phyloP scores from a whole-genome alignment of 352 stramenopile species.

The Phytophthora sp. region DNA sequence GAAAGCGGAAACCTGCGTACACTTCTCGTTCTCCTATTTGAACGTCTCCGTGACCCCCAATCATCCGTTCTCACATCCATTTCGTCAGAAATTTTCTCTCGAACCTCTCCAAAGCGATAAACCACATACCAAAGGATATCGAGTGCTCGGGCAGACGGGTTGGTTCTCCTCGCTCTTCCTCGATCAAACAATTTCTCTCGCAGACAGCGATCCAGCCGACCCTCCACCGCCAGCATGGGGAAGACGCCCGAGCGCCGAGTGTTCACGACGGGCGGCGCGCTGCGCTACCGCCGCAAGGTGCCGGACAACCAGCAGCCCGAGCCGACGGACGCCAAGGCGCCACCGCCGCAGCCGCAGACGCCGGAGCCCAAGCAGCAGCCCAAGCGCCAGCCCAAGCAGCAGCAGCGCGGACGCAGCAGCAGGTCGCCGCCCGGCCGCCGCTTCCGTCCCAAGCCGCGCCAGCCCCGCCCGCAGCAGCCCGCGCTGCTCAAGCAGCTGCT shows the following conservation, averaged over 20 bases:
- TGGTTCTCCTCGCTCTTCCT: too few species aligned
- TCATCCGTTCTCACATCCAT: too few species aligned
- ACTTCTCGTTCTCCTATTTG: too few species aligned
- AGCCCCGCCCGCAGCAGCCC: slow-evolving; percentile 15
- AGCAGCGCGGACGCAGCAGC: not conserved
- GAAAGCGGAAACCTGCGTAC: too few species aligned
- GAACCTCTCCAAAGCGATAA: too few species aligned
- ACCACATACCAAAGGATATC: too few species aligned
- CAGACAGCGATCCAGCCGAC: slow-evolving; percentile 23
- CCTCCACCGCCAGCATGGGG: slow-evolving; percentile 38
- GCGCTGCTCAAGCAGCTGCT: slow-evolving; percentile 60
- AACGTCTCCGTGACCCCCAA: too few species aligned
- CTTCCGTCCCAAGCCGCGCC: slow-evolving; percentile 5
- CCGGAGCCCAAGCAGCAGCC: slow-evolving; percentile 2
- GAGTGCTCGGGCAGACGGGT: too few species aligned
- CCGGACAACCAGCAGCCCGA: slow-evolving; percentile 41
- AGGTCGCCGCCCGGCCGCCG: slow-evolving; percentile 3
- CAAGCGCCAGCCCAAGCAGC: not conserved
- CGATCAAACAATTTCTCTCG: not conserved
- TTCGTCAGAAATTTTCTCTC: too few species aligned
- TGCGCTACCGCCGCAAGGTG: slow-evolving; percentile 68
- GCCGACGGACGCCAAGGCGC: not conserved
- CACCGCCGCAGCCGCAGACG: not conserved
- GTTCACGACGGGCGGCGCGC: slow-evolving; percentile 13
- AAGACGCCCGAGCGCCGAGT: slow-evolving; percentile 57